A percentile compares a stretch with the other conserved stretches of the same genome.
phyloP scores from a whole-genome alignment of 176 grass and related monocot species.

The Chloris gayana region DNA sequence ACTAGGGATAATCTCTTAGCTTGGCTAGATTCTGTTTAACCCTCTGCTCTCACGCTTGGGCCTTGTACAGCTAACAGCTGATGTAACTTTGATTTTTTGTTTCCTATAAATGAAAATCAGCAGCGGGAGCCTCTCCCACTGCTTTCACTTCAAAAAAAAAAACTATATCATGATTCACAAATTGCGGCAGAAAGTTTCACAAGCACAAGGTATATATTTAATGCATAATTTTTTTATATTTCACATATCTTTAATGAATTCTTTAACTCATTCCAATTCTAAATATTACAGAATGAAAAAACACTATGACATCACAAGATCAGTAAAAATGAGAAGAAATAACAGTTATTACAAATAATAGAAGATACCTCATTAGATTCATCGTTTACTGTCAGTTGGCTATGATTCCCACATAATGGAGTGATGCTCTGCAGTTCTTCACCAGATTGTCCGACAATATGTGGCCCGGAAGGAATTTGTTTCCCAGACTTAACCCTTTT shows the following conservation, averaged over 20 bases:
- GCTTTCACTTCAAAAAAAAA: too few relatives aligned
- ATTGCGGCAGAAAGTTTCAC: conserved; percentile 26
- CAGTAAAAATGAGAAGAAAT: conserved; percentile 9
- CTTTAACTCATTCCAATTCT: too few relatives aligned
- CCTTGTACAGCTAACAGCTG: too few relatives aligned
- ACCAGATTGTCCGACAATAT: conserved; percentile 28
- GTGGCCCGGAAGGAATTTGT: conserved; percentile 14
- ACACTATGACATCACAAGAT: background rate
- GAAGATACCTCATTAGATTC: conserved; percentile 39
- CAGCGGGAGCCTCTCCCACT: too few relatives aligned
- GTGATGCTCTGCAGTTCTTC: conserved; percentile 16
- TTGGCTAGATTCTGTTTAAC: too few relatives aligned
- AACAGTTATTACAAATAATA: background rate
- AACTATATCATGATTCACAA: conserved; percentile 1
- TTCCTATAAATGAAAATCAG: too few relatives aligned
- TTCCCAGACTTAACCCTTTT: conserved; percentile 21
- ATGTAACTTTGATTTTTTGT: too few relatives aligned
- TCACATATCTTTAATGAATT: background rate
- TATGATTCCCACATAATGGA: conserved; percentile 14
- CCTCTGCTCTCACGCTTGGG: too few relatives aligned
- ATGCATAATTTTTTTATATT: conserved; percentile 3
- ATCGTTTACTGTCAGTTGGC: conserved; percentile 28
- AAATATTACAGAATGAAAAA: conserved; percentile 7
- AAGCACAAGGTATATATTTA: conserved; percentile 12
- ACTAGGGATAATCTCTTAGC: too few relatives aligned